Evolutionary conservation across 225 moss, liverwort and hornwort species (phyloP), one percentile per base, ranked within the genome.

Genomic region (Asterella californica): DNA sequence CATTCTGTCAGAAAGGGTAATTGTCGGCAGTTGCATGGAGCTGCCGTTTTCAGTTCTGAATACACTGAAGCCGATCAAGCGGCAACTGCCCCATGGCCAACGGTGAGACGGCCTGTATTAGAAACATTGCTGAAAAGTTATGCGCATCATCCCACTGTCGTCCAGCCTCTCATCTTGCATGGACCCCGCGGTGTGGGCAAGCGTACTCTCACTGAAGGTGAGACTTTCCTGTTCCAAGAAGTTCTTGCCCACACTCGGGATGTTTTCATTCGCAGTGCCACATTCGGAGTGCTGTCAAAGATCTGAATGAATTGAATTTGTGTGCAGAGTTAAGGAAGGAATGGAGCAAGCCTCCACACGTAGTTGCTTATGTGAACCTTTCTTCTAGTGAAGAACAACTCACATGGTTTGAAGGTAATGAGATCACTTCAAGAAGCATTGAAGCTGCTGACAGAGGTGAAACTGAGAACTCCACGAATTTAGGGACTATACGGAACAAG

Each of bases 131-230:
- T 96, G 52, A 92, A 88, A 45, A 90, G 85, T 24, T 96, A 92
- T 81, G 96, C 91, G 7, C 80, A 85, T 77, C 82, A 88, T 81
- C 81, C 89, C 42, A 91, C 90, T 53, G 94, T 96, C 50, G 92
- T 92, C 27, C 92, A 92, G 84, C 86, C 92, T 9, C 76, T 96
- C 59, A 72, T 96, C 59, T 83, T 96, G 62, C 96, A 96, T 78
- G 96, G 96, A 63, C 96, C 96, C 81, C 91, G 96, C 62, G 94
- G 96, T 75, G 96, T 91, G 67, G 96, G 96, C 59, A 96, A 96
- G 80, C 92, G 92, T 60, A 96, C 92, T 29, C 76, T 87, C 30
- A 54, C 90, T 34, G 89, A 96, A 94, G 92, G 96, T 82, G 55
- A 73, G 78, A 12, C 5, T 24, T 74, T 62, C 49, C 2, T 18